Base-by-base conservation (phyloP, 495 filamentous ascomycete genomes). In the Beverwykella pulmonaria region DNA sequence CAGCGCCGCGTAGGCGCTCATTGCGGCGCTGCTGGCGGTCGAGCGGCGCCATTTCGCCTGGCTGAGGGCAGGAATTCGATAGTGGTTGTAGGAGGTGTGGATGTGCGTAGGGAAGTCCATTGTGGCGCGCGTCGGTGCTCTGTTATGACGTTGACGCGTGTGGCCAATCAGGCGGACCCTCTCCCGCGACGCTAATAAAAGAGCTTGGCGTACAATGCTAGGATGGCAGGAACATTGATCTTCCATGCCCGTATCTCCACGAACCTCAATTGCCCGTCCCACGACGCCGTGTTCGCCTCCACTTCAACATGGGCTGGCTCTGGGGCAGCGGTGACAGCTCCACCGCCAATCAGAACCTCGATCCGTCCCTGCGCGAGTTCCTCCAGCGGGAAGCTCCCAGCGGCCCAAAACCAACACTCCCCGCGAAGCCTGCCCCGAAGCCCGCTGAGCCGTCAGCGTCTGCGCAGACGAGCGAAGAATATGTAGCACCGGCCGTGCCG, bases 401-500 rank as follows among this genome's bases (percentile, higher is more conserved):
- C 26, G 55, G 67, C 19, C 53, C 44, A 1, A 59, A 50, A 29
- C 59, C 65, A 1, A 10, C 60, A 8, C 60, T 63, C 7, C 60
- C 65, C 25, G 46, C 65, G 14, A 66, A 39, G 23, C 63, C 62
- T 25, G 49, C 49, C 9, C 25, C 34, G 19, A 32, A 59, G 9
- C 46, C 67, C 53, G n/a, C 53, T 23, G 41, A 46, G 27, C 23
- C 53, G n/a, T 20, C 26, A 32, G 53, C 39, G 19, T 30, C 63
- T 55, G 53, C 54, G 52, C 36, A 19, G 48, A 54, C 52, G 23
- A 23, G n/a, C 30, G 32, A 54, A 39, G 15, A 52, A 17, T 8
- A 29, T 39, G 41, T 19, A 26, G 25, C 65, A 44, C 49, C 66
- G 17, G 27, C 58, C 29, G 70, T 53, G 12, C 86, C 87, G 8